Evolutionary conservation across 768 basidiomycete species (phyloP), one percentile per base, ranked within the genome.

Genomic region (Xerocomellus amylosporus): DNA sequence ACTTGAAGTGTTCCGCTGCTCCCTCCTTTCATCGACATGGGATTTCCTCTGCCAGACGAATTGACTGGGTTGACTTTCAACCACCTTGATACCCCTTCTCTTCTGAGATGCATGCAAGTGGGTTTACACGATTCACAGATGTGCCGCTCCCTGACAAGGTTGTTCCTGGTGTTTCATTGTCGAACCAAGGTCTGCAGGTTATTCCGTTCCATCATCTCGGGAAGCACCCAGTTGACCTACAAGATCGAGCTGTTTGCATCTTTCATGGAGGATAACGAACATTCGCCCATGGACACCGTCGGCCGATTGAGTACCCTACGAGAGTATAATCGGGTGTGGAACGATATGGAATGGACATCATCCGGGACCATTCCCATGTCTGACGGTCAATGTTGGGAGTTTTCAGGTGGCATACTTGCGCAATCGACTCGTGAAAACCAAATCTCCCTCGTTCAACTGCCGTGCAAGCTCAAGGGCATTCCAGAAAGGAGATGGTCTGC

Each of bases 331-430:
- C 58, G 54, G 3, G 63, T 55, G 20, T 75, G 74, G 74, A 56
- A 66, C 42, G 17, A 59, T 24, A 54, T 74, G 50, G 10, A 53
- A 6, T 71, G 62, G 56, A 14, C 62, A 2, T 54, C 60, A 2
- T 50, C n/a, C 10, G 53, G 50, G 2, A 24, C 47, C 14, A 61
- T 65, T 5, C 48, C 58, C 8, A 58, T 63, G 51, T 41, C 45
- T 22, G 48, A 55, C 5, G 64, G 71, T 1, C 38, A 56, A 19
- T 56, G 58, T 20, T 74, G 74, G 73, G 74, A 74, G 47, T 58
- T 75, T 43, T 58, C 63, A 10, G 69, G 71, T 43, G 74, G 73
- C 46, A 59, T 75, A 17, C 60, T 75, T 22, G 69, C 64, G 1
- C 68, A 70, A n/a, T 64, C 64, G 5, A 56, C 51, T n/a, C 20